A percentile compares a stretch with the other conserved stretches of the same genome.
phyloP scores from a whole-genome alignment of 2,329 filamentous ascomycete genomes.

The Ceratocystis destructans region DNA sequence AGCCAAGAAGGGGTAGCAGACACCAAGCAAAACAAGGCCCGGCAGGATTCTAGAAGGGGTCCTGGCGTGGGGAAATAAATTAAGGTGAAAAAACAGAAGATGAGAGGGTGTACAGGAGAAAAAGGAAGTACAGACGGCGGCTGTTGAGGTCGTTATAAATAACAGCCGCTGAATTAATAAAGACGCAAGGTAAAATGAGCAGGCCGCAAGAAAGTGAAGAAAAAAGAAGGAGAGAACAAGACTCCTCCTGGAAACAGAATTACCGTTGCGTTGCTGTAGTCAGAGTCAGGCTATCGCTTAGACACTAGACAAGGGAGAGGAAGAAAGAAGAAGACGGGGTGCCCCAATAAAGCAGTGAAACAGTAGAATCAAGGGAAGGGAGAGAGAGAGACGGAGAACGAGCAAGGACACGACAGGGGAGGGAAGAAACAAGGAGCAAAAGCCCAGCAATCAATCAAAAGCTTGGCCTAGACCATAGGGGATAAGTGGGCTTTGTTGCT shows the following conservation, averaged over 20 bases:
- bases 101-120: neutral
- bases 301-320: neutral
- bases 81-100: neutral
- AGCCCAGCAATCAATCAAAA: constrained; percentile 4
- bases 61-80: neutral
- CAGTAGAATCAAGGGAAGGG: neutral
- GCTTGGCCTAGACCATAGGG: neutral
- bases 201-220: neutral
- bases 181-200: neutral
- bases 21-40: neutral
- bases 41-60: neutral
- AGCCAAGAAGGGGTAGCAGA: neutral
- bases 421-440: neutral
- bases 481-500: neutral
- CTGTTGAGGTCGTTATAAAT: constrained; percentile 2
- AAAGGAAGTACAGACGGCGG: neutral
- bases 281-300: constrained; percentile 4
- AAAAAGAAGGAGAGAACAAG: neutral
- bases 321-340: constrained; percentile 2
- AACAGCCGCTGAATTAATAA: neutral
- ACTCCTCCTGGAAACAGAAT: neutral
- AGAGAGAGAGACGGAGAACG: neutral
- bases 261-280: constrained; percentile 2
- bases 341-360: neutral
- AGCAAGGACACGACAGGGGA: neutral